Percentiles rank a stretch among this genome's conserved stretches.
Evolutionary conservation across 805 yeast genomes (phyloP).

Genomic region (Cyberlindnera suaveolens): DNA sequence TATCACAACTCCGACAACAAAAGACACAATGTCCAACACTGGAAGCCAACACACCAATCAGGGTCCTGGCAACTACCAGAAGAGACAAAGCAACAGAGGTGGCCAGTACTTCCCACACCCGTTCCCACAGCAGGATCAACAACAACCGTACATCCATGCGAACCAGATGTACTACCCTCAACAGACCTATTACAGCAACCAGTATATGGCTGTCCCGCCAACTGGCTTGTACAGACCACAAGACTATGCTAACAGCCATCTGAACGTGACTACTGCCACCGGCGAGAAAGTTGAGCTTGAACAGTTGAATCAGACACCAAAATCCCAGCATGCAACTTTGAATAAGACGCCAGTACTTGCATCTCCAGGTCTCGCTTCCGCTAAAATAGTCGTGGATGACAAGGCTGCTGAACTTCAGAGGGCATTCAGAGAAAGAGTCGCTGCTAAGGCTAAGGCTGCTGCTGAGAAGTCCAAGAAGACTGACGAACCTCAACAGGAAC

Average conservation of each 20-base stretch:
- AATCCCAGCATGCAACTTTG: constrained; percentile 11
- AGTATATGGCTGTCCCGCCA: not conserved
- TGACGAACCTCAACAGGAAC: constrained; percentile 9
- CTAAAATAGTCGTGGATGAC: constrained; percentile 11
- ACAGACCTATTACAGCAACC: constrained; percentile 4
- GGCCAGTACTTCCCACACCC: not conserved
- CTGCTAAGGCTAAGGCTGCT: constrained; percentile 10
- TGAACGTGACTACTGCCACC: constrained; percentile 19
- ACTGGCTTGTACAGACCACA: constrained; percentile 8
- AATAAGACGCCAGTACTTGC: constrained; percentile 6
- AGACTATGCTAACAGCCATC: constrained; percentile 6
- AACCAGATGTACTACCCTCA: constrained; percentile 7
- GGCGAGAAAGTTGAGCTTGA: constrained; percentile 23
- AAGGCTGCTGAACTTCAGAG: constrained; percentile 7
- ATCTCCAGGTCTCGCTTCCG: constrained; percentile 14
- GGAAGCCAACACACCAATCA: not conserved
- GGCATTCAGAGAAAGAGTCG: constrained; percentile 10
- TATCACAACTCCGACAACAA: too few species aligned
- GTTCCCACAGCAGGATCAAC: not conserved
- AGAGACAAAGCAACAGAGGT: constrained; percentile 1
- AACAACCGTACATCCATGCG: not conserved
- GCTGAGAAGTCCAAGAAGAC: constrained; percentile 7
- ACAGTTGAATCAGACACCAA: constrained; percentile 16
- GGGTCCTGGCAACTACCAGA: constrained; percentile 2
- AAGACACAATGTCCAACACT: not conserved